Conservation (phyloP, 148 eudicot genomes). For the Vaccinium darrowii region DNA sequence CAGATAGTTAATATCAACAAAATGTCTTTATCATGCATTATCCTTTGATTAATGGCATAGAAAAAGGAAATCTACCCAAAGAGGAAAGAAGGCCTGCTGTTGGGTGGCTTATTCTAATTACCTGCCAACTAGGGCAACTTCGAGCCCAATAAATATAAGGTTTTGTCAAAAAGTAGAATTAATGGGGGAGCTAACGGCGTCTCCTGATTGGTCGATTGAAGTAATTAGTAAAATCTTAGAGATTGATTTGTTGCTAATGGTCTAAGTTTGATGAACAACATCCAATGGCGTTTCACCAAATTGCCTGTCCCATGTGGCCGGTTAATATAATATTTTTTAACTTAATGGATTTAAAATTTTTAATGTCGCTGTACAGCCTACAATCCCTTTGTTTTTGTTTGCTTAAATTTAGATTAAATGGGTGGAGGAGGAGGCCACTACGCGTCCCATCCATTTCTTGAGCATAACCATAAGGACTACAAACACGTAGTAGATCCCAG, state of each 20-base stretch:
- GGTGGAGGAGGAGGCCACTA: neutral
- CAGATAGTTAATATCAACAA: neutral
- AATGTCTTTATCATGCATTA: neutral
- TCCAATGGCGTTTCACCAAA: neutral
- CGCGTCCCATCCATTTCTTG: neutral
- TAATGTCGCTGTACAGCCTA: neutral
- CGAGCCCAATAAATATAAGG: neutral
- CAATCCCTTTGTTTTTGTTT: neutral
- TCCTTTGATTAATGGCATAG: neutral
- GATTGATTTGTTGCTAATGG: neutral
- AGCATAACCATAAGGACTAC: neutral
- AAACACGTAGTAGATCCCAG: neutral
- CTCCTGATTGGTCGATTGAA: neutral
- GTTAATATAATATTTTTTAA: neutral
- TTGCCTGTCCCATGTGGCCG: neutral
- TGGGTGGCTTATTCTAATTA: neutral
- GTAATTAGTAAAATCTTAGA: neutral
- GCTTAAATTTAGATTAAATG: neutral
- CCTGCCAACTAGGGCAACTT: neutral
- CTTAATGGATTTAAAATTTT: neutral
- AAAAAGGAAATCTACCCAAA: neutral
- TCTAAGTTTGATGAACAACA: constrained; percentile 12
- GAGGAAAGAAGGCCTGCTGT: neutral
- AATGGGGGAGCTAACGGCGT: neutral
- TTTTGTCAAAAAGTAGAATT: constrained; percentile 8